Base-by-base conservation (phyloP, 2,329 filamentous ascomycete species). In the Cladophialophora chaetospira region DNA sequence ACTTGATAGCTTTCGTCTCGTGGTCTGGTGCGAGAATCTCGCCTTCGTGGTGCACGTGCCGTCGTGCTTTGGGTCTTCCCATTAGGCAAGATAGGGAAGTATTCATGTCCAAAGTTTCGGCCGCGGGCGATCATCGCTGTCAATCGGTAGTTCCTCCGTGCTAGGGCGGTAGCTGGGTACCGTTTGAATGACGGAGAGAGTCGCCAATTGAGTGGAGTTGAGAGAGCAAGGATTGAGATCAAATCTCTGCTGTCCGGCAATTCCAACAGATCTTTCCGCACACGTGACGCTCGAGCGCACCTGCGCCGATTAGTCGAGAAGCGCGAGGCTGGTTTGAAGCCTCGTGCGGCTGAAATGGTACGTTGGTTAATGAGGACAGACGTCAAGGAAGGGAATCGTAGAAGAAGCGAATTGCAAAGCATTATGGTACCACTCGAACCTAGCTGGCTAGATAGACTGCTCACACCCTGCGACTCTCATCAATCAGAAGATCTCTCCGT, bases 401-500 rank as follows among this genome's bases (percentile, higher is more conserved):
- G n/a, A n/a, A n/a, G n/a, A n/a, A n/a, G n/a, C n/a, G n/a, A n/a
- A n/a, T n/a, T n/a, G n/a, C n/a, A n/a, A n/a, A n/a, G n/a, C n/a
- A n/a, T n/a, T n/a, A n/a, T n/a, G n/a, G n/a, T n/a, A n/a, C n/a
- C n/a, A n/a, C n/a, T 33, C 29, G 8, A 6, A 33, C 29, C 29
- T 8, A 33, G 29, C 29, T 33, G 29, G 29, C 13, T 33, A 38
- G 35, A 17, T 8, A 19, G n/a, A 15, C 3, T 19, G 21, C 5
- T 38, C 3, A n/a, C 15, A 13, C 6, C 15, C 35, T 38, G 11
- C 21, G 10, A 17, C 6, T 42, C 23, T n/a, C n/a, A 6, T 9
- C n/a, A 6, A 36, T n/a, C 15, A 56, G 31, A 56, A 56, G 23
- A 52, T 42, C 31, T 56, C 53, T n/a, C 53, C 53, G 11, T 56